Percentiles rank a stretch among this genome's conserved stretches.
Evolutionary conservation across 495 filamentous ascomycete genomes (phyloP).

Genomic region (Neurospora tetrasperma): DNA sequence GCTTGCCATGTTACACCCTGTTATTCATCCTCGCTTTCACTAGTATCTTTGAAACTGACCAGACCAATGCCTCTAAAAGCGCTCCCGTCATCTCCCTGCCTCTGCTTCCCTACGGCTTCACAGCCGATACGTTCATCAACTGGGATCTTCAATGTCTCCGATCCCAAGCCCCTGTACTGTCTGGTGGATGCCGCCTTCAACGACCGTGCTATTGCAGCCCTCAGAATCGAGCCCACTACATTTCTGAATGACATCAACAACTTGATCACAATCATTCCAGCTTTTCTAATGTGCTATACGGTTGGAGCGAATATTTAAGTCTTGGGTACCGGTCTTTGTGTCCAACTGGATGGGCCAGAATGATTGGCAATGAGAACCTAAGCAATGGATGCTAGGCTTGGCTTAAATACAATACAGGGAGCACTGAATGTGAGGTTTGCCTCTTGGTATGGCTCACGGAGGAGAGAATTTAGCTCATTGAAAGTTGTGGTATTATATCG

Average conservation of each 20-base stretch:
- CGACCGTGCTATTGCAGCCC: neutral
- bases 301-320: neutral
- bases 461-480: neutral
- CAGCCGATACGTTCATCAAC: neutral
- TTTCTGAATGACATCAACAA: neutral
- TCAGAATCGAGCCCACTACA: neutral
- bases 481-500: neutral
- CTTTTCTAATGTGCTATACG: neutral
- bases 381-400: neutral
- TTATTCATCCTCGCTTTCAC: neutral
- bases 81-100: neutral
- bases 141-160: slow-evolving; percentile 1
- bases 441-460: neutral
- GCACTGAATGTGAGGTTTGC: neutral
- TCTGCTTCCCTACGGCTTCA: neutral
- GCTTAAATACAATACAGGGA: neutral
- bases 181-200: neutral
- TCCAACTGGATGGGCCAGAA: neutral
- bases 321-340: neutral
- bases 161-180: slow-evolving; percentile 1
- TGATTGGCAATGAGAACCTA: neutral
- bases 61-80: neutral
- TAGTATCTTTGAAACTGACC: neutral
- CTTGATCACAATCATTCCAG: neutral
- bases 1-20: neutral